These are phyloP conservation scores for Fusarium neocosmosporiellum DNA, from an alignment of 2,329 filamentous ascomycete species.

Conservation along the genomic window DNA sequence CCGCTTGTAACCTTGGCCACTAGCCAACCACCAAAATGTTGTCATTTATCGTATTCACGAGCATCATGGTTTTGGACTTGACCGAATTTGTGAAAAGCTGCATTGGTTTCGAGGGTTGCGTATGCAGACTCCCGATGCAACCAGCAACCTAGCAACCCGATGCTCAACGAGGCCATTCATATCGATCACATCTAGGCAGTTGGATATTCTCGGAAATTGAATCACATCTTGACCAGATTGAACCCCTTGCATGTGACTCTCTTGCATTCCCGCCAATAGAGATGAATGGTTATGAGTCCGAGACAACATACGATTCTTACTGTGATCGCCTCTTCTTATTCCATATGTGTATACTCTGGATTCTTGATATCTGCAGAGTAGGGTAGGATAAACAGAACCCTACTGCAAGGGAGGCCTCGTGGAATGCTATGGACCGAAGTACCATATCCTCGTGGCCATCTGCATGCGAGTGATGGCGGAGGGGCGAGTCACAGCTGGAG, in stretches of 20 bases:
- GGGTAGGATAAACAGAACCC: background rate
- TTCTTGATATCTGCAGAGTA: background rate
- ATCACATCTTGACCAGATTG: background rate
- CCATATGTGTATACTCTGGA: background rate
- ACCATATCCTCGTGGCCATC: background rate
- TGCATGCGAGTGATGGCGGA: background rate
- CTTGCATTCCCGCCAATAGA: constrained; percentile 6
- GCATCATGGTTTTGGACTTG: constrained; percentile 12
- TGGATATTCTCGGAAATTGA: background rate
- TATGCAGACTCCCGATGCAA: constrained; percentile 3
- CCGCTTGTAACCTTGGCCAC: constrained; percentile 14
- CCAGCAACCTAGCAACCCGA: background rate
- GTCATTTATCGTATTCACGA: constrained; percentile 5
- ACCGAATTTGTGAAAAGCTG: constrained; percentile 20
- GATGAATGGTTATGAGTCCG: constrained; percentile 3
- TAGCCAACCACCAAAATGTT: background rate
- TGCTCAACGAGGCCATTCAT: constrained; percentile 5
- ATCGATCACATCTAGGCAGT: background rate
- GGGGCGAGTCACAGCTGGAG: background rate
- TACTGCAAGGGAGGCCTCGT: background rate
- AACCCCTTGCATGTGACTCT: constrained; percentile 29
- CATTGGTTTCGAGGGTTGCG: constrained; percentile 9
- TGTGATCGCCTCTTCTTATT: background rate
- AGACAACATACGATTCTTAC: constrained; percentile 22
- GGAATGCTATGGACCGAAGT: background rate